These are phyloP conservation scores for Fusarium robinianum DNA, from an alignment of 2,329 filamentous ascomycete species.

Conservation along the genomic window DNA sequence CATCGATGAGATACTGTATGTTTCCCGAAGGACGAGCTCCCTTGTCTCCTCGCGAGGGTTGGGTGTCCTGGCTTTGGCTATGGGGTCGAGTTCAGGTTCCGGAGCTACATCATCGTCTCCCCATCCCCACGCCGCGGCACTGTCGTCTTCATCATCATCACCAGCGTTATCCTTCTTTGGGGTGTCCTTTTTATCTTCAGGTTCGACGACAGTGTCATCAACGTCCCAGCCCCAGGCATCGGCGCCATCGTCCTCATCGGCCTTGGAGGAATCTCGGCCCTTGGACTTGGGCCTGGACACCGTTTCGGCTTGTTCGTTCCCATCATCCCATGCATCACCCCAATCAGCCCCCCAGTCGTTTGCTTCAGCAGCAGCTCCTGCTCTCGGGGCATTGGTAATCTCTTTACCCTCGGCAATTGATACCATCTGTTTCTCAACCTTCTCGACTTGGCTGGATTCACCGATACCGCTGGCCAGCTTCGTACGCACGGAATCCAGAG, in stretches of 20 bases:
- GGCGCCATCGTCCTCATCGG: slow-evolving; percentile 49
- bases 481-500: slow-evolving; percentile 73
- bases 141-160: slow-evolving; percentile 50
- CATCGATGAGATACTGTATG: slow-evolving; percentile 85
- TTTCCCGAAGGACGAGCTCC: slow-evolving; percentile 80
- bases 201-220: slow-evolving; percentile 48
- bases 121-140: slow-evolving; percentile 81
- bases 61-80: slow-evolving; percentile 16
- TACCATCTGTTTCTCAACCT: slow-evolving; percentile 81
- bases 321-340: slow-evolving; percentile 80
- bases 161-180: slow-evolving; percentile 37
- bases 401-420: slow-evolving; percentile 68
- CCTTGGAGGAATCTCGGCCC: slow-evolving; percentile 23
- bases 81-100: slow-evolving; percentile 28
- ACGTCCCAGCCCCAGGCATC: slow-evolving; percentile 89
- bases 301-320: slow-evolving; percentile 52
- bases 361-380: slow-evolving; percentile 49
- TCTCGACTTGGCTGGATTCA: slow-evolving; percentile 72
- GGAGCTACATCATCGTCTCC: slow-evolving; percentile 64
- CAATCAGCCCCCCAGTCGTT: slow-evolving; percentile 77
- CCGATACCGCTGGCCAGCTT: slow-evolving; percentile 71
- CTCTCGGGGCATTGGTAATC: slow-evolving; percentile 58
- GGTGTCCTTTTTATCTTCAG: slow-evolving; percentile 18
- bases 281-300: slow-evolving; percentile 29
- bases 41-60: slow-evolving; percentile 47